Evolutionary conservation across 805 yeast species (phyloP).

Genomic region (Candida oleophila): DNA sequence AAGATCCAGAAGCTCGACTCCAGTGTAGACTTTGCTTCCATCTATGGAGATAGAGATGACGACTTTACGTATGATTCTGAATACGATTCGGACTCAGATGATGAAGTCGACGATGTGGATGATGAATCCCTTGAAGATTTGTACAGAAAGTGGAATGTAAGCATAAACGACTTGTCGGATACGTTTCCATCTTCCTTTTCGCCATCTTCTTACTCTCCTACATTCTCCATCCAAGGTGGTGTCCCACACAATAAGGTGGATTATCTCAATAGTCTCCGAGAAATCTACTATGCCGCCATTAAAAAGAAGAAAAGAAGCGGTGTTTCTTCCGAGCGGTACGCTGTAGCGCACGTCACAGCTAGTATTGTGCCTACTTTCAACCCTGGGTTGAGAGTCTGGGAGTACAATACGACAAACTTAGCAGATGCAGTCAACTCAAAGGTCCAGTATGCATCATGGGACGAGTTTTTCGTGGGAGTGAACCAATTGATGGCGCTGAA

Average conservation of each 20-base stretch:
- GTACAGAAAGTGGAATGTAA: conserved; percentile 13
- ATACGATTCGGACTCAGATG: neutral
- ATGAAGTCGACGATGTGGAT: conserved; percentile 1
- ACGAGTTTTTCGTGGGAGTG: conserved; percentile 49
- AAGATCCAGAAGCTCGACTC: conserved; percentile 12
- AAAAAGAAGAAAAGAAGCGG: conserved; percentile 47
- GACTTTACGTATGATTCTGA: conserved; percentile 1
- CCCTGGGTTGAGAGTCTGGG: conserved; percentile 84
- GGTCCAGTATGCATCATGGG: conserved; percentile 51
- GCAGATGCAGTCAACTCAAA: conserved; percentile 15
- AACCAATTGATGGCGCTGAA: conserved; percentile 31
- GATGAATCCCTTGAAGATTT: conserved; percentile 14
- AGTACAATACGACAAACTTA: conserved; percentile 68
- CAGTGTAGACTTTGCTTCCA: conserved; percentile 6
- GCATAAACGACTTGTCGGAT: conserved; percentile 15
- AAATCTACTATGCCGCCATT: conserved; percentile 48
- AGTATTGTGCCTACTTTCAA: conserved; percentile 84
- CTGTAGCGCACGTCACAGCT: conserved; percentile 67
- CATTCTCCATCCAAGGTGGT: conserved; percentile 52
- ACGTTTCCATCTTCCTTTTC: conserved; percentile 10
- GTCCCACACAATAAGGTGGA: conserved; percentile 64
- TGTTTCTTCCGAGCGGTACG: conserved; percentile 53
- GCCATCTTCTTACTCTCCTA: conserved; percentile 13
- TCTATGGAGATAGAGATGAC: neutral
- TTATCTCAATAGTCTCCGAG: conserved; percentile 60